Evolutionary conservation across 1,284 basidiomycete species (phyloP), one percentile per base, ranked within the genome.

Genomic region (Cutaneotrichosporon cyanovorans): DNA sequence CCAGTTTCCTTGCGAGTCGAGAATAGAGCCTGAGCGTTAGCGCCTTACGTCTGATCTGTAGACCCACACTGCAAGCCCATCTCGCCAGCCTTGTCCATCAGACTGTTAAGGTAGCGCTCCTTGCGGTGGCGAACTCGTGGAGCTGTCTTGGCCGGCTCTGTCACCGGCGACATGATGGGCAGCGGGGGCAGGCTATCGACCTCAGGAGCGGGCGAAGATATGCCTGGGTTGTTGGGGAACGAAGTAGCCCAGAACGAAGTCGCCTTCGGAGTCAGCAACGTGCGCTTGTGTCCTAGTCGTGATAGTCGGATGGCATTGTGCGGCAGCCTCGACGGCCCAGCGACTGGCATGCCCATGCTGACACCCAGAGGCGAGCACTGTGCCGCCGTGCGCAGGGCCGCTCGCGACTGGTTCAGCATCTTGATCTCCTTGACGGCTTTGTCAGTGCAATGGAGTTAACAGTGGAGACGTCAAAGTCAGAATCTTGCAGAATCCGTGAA

Each of bases 1-100:
- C 58, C 95, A 87, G 60, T 84, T 83, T 78, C 87, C 88, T 68
- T 84, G 80, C 21, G 80, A 75, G 67, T 92, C 88, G 51, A 92
- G 75, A n/a, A 91, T 76, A 21, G 87, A 91, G 68, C 88, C 87
- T 91, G 60, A 12, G 2, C 4, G 32, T 53, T 22, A 50, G 42
- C 20, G 19, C 12, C 4, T 3, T 7, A 7, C 12, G 25, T 12
- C 25, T n/a, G 15, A 11, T 32, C 15, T 32, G 19, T 10, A 18
- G 10, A 63, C 67, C 50, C 46, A 69, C 69, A 71, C 45, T 61
- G 48, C 36, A 72, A 41, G 21, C 62, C 66, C 20, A 72, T 51
- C 51, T 72, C 69, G 12, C 69, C 69, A 2, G 70, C 68, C 50
- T 66, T 68, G 36, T 70, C 65, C 68, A 72, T 71, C 37, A 72